phyloP scores from a whole-genome alignment of 2,329 filamentous ascomycete species.

The Cordyceps fumosorosea region DNA sequence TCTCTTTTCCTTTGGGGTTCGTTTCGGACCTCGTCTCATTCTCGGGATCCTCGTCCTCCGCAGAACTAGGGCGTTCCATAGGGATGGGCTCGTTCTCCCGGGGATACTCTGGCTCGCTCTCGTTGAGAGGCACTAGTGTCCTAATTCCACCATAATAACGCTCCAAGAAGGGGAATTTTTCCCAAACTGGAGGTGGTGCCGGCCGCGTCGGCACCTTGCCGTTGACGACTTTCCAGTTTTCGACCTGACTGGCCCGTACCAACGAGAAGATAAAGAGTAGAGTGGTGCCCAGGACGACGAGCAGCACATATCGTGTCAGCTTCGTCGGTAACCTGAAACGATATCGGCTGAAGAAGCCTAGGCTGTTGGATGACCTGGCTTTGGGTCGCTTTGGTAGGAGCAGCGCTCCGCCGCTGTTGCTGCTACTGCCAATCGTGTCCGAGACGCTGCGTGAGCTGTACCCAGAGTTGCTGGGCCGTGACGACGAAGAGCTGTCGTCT shows the following conservation, averaged over 20 bases:
- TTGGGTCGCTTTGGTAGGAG: conserved; percentile 36
- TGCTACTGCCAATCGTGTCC: conserved; percentile 34
- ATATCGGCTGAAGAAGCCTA: conserved; percentile 23
- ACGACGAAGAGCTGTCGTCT: conserved; percentile 37
- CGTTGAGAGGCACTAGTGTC: conserved; percentile 55
- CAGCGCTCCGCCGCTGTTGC: conserved; percentile 21
- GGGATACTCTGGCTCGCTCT: conserved; percentile 79
- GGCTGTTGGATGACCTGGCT: conserved; percentile 13
- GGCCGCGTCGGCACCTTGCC: conserved; percentile 38
- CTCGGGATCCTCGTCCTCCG: neutral
- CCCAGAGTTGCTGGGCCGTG: conserved; percentile 33
- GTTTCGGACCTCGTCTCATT: conserved; percentile 13
- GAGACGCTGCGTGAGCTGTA: conserved; percentile 50
- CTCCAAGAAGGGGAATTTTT: conserved; percentile 76
- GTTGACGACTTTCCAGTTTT: conserved; percentile 57
- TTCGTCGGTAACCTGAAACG: conserved; percentile 62
- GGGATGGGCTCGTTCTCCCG: conserved; percentile 47
- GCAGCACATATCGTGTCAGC: conserved; percentile 71
- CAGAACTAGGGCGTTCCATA: conserved; percentile 11
- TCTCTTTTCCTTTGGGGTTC: conserved; percentile 15
- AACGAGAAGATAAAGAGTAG: conserved; percentile 72
- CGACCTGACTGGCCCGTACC: conserved; percentile 64
- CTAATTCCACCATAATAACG: conserved; percentile 87
- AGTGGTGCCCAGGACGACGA: conserved; percentile 62
- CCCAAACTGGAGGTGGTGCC: conserved; percentile 66